phyloP scores from a whole-genome alignment of 495 filamentous ascomycete species.

The Penicillium cosmopolitanum region DNA sequence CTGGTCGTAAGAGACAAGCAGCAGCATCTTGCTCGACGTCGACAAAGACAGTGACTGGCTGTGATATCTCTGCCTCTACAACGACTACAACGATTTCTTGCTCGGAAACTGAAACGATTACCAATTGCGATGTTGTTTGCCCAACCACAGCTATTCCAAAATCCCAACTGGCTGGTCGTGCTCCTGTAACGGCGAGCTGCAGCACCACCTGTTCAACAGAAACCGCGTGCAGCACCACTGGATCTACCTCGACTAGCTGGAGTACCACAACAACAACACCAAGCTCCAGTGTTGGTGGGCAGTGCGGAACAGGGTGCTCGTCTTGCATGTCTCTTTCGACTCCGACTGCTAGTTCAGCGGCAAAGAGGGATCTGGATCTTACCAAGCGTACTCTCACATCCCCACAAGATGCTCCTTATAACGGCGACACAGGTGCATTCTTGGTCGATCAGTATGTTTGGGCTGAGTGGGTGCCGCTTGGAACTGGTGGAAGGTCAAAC shows the following conservation, averaged over 20 bases:
- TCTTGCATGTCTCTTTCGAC: slow-evolving; percentile 1
- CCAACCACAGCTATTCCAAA: neutral
- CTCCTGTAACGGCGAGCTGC: neutral
- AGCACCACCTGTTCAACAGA: slow-evolving; percentile 2
- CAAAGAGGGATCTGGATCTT: neutral
- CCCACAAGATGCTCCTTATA: slow-evolving; percentile 1
- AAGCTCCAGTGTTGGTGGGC: neutral
- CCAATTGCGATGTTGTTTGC: neutral
- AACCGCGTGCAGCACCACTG: neutral
- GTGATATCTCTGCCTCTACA: slow-evolving; percentile 2
- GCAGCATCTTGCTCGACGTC: neutral
- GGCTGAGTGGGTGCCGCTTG: slow-evolving; percentile 4
- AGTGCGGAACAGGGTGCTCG: slow-evolving; percentile 1
- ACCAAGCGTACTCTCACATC: neutral
- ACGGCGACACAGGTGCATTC: slow-evolving; percentile 2
- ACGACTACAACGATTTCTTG: slow-evolving; percentile 1
- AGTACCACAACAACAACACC: neutral
- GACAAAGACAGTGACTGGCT: neutral
- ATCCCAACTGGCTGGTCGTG: neutral
- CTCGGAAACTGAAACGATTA: slow-evolving; percentile 4
- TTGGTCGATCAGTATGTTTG: slow-evolving; percentile 2
- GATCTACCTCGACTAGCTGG: slow-evolving; percentile 1
- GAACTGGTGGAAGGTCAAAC: neutral
- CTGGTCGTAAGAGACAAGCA: slow-evolving; percentile 3
- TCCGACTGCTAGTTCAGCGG: neutral